Evolutionary conservation across 257 asterid species (phyloP), one percentile per base, ranked within the genome.

Genomic region (Striga asiatica): DNA sequence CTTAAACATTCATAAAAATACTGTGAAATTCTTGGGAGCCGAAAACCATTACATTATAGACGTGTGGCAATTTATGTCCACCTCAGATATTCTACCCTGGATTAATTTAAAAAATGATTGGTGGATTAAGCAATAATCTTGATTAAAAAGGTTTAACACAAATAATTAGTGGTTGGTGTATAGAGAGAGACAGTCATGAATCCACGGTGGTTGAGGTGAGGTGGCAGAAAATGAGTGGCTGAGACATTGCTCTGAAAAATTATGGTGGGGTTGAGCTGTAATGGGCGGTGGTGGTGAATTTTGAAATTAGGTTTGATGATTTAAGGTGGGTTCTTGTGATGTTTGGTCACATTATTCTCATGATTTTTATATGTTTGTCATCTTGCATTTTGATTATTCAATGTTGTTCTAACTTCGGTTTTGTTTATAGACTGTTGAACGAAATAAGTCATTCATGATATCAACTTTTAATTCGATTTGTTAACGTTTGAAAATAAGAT

Each of bases 301-400:
- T n/a, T 54, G 52, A 53, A 16, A 19, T 42, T 31, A 8, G 49
- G 34, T 34, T 53, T 48, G 24, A 12, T 72, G 51, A 59, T 58
- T 53, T 7, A 56, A 58, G 80, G 84, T 60, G 80, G 84, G 84
- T 70, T 66, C 41, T 12, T 43, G 9, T 60, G 72, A 55, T 23
- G 69, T 17, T 45, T n/a, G n/a, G 67, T 38, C 66, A 22, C 50
- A 8, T 35, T 9, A 8, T 4, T 25, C 39, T 3, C 60, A 14
- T 70, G 73, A 71, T 68, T 65, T 61, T 28, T 63, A 71, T 23
- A 25, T 24, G 52, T 62, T 34, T 4, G 25, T 60, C 11, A 3
- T 12, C 29, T 5, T 29, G 8, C 8, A 5, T 29, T 29, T 29
- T 29, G 5, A 29, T 10, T 10, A 37, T 12, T 14, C 18, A n/a